phyloP scores from a whole-genome alignment of 1,284 basidiomycete genomes.

The Anthracocystis panici-leucophaei region DNA sequence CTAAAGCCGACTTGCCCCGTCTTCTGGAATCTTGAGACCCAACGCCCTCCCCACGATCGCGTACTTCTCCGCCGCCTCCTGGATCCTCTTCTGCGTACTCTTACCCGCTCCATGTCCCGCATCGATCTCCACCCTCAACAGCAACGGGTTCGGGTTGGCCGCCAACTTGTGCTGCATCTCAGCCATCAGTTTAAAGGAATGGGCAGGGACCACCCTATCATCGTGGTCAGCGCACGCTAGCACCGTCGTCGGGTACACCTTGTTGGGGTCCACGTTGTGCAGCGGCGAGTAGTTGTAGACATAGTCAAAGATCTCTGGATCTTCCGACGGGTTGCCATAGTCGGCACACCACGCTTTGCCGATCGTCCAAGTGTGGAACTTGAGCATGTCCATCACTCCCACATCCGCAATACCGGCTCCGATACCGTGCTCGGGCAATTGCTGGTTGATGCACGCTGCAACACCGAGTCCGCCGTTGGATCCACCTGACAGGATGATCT shows the following conservation, averaged over 20 bases:
- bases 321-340: conserved; percentile 80
- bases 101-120: conserved; percentile 69
- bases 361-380: conserved; percentile 69
- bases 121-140: conserved; percentile 64
- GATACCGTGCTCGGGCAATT: conserved; percentile 82
- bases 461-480: conserved; percentile 77
- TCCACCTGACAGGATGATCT: conserved; percentile 79
- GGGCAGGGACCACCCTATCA: conserved; percentile 66
- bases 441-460: conserved; percentile 82
- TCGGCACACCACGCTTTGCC: conserved; percentile 84
- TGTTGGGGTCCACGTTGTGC: conserved; percentile 61
- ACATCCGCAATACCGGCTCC: conserved; percentile 70
- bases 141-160: conserved; percentile 64
- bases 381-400: conserved; percentile 79
- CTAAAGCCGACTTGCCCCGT: conserved; percentile 20
- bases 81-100: conserved; percentile 63
- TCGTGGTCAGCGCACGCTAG: conserved; percentile 67
- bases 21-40: conserved; percentile 54
- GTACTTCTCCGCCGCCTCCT: conserved; percentile 62
- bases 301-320: conserved; percentile 64
- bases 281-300: conserved; percentile 63
- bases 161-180: conserved; percentile 66
- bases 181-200: conserved; percentile 67
- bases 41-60: conserved; percentile 60
- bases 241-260: conserved; percentile 64